phyloP scores from a whole-genome alignment of 306 rosid species.

The Prinsepia uniflora region DNA sequence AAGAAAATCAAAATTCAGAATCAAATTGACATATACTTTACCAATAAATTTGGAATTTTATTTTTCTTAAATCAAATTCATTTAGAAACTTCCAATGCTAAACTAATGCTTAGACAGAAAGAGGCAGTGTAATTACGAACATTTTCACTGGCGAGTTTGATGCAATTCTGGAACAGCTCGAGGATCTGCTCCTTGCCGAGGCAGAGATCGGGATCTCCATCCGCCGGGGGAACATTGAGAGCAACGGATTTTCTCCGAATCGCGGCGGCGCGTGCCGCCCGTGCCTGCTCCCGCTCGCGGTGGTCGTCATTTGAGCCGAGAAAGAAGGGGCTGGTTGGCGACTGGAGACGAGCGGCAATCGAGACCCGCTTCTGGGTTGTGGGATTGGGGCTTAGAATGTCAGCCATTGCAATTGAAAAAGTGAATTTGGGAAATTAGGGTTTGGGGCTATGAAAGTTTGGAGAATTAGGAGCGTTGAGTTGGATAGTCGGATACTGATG shows the following conservation, averaged over 20 bases:
- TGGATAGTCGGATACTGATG: neutral
- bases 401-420: conserved; percentile 44
- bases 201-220: conserved; percentile 31
- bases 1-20: neutral
- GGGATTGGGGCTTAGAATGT: conserved; percentile 61
- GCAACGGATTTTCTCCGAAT: conserved; percentile 57
- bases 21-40: neutral
- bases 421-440: conserved; percentile 19
- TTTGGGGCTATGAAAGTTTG: neutral
- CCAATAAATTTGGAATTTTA: neutral
- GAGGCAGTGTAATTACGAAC: conserved; percentile 28
- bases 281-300: conserved; percentile 86
- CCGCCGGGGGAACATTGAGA: conserved; percentile 29
- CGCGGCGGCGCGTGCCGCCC: conserved; percentile 88
- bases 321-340: conserved; percentile 80
- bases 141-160: conserved; percentile 95
- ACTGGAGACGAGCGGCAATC: conserved; percentile 64
- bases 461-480: neutral
- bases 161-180: conserved; percentile 92
- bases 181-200: conserved; percentile 82
- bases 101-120: neutral
- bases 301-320: conserved; percentile 84
- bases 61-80: neutral
- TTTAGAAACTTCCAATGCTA: neutral
- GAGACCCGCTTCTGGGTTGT: conserved; percentile 46